Evolutionary conservation across 2,329 filamentous ascomycete species (phyloP), one percentile per base, ranked within the genome.

Genomic region (Fulvia fulva): DNA sequence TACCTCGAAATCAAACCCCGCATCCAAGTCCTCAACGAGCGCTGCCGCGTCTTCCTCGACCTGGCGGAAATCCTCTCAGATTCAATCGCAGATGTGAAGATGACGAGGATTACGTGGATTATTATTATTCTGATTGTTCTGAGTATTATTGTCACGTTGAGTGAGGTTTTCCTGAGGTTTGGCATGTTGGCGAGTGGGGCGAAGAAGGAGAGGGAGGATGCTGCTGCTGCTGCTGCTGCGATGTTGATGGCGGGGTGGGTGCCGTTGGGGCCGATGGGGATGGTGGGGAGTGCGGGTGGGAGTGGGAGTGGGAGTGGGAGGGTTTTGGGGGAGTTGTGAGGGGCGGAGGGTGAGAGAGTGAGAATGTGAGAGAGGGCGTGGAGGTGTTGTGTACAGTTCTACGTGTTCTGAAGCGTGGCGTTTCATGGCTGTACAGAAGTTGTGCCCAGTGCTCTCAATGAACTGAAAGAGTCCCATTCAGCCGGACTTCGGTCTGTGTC

Each of bases 81-180:
- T 75, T 90, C 86, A 1, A 92, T 97, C 55, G 90, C 90, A 22
- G 91, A 97, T 72, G 88, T 90, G 65, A 97, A 96, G 74, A 97
- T 97, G 89, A 96, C 91, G 66, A 82, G 82, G 65, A 96, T 97
- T 72, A 99, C 94, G 0, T 97, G 93, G 93, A 97, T 99, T 74
- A 88, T 97, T 74, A 99, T 99, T 69, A 82, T 96, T 47, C 83
- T 99, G 47, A 99, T 99, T 71, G 75, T 95, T 49, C 79, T 97
- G 65, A 93, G 88, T 71, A 97, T 99, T 69, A 79, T 91, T 53
- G 91, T 99, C 54, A 97, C 94, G 1, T 88, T 90, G 52, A 87
- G 88, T 3, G 94, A 99, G 76, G 93, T 97, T 8, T 85, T 88
- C 55, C 78, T 99, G 52, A 83, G 94, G 6, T 97, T 97, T 70